Percentiles rank a stretch among this genome's conserved stretches.
Evolutionary conservation across 2,329 filamentous ascomycete species (phyloP).

Genomic region (Xylariaceae sp.): DNA sequence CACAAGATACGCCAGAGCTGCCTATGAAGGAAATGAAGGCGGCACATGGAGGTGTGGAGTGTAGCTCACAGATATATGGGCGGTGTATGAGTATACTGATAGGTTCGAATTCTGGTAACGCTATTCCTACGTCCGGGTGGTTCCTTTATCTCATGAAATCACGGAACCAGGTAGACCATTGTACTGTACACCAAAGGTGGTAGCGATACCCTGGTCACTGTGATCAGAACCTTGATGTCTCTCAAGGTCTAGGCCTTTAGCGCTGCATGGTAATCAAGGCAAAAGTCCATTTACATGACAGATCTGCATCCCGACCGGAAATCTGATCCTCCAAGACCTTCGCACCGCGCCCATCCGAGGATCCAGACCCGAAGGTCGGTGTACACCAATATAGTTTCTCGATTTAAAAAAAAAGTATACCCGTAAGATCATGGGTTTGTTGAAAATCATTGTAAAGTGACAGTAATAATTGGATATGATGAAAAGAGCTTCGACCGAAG

Average conservation of each 20-base stretch:
- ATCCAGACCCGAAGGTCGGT: background rate
- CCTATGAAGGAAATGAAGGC: constrained; percentile 1
- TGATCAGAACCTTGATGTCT: background rate
- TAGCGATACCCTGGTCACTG: constrained; percentile 15
- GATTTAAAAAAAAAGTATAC: too few species aligned
- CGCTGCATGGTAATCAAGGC: constrained; percentile 26
- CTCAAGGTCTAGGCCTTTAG: constrained; percentile 21
- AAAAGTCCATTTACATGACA: constrained; percentile 13
- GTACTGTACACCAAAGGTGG: constrained; percentile 17
- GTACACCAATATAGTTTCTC: too few species aligned
- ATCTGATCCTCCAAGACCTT: constrained; percentile 13
- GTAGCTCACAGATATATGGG: background rate
- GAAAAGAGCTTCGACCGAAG: constrained; percentile 4
- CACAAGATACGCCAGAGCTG: background rate
- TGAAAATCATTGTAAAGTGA: background rate
- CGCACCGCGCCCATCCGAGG: background rate
- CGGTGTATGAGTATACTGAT: too few species aligned
- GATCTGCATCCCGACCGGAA: constrained; percentile 16
- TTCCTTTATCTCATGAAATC: too few species aligned
- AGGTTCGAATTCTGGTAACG: too few species aligned
- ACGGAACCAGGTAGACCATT: constrained; percentile 35
- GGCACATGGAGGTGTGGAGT: background rate
- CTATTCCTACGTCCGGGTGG: too few species aligned
- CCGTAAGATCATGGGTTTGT: too few species aligned
- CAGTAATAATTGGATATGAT: constrained; percentile 4